Evolutionary conservation across 2,329 filamentous ascomycete genomes (phyloP), one percentile per base, ranked within the genome.

Genomic region (Claviceps monticola): DNA sequence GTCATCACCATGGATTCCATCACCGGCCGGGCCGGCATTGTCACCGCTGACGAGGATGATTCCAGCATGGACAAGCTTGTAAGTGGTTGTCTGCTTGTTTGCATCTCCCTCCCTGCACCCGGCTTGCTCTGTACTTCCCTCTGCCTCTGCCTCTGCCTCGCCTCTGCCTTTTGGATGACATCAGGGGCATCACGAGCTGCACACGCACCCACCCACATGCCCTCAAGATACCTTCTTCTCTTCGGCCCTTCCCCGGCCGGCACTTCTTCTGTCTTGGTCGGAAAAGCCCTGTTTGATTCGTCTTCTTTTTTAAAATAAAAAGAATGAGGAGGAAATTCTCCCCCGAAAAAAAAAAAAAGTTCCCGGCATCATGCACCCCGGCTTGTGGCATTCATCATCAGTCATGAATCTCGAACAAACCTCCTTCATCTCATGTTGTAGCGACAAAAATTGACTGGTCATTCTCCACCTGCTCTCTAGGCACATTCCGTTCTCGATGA

Each of bases 401-500:
- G 42, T 21, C 42, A 26, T 44, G 19, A 5, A 4, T 21, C 21
- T 16, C 5, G 14, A 29, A 44, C 42, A 26, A 44, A 16, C 14
- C 21, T 44, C 13, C 9, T 23, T 14, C n/a, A 21, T 16, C 21
- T 8, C 5, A 29, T 29, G 29, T 11, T 29, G 9, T 29, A 29
- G 29, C 29, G 29, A 29, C 9, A 29, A 29, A 29, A 29, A 13
- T 44, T 29, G 48, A 50, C 48, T 44, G 29, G 43, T 36, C 9
- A 26, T 48, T 52, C 29, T 29, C 21, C 5, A 16, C 21, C 21
- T 23, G n/a, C 7, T 34, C 14, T 46, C 41, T 48, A 83, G 80
- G 73, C 80, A 56, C 75, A 81, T 62, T 70, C 76, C 21, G 78
- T 91, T 54, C 75, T 91, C 61, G 83, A 89, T 61, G 85, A 90